phyloP scores from a whole-genome alignment of 1,139 yeast genomes.

The Hemisphaericaspora xylofermentans region DNA sequence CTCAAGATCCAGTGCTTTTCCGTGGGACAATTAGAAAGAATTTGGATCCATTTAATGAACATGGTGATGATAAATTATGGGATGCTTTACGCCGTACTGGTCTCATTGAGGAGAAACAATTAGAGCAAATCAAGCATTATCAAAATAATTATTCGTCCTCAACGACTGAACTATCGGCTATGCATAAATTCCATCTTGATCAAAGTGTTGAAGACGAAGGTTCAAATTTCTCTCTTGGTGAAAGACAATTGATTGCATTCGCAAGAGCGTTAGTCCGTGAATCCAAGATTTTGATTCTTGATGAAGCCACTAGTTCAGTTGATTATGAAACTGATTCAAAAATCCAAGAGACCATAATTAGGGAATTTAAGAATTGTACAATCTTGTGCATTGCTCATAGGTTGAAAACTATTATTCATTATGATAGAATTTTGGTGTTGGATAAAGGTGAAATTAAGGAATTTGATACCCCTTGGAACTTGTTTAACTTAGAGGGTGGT shows the following conservation, averaged over 20 bases:
- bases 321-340: slow-evolving; percentile 46
- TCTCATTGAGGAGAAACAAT: slow-evolving; percentile 23
- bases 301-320: slow-evolving; percentile 45
- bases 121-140: slow-evolving; percentile 18
- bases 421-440: slow-evolving; percentile 38
- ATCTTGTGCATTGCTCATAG: slow-evolving; percentile 45
- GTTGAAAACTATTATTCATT: slow-evolving; percentile 37
- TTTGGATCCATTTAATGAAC: slow-evolving; percentile 61
- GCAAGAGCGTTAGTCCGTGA: slow-evolving; percentile 43
- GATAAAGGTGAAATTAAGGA: slow-evolving; percentile 58
- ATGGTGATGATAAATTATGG: slow-evolving; percentile 34
- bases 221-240: slow-evolving; percentile 40
- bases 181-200: slow-evolving; percentile 42
- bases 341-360: slow-evolving; percentile 35
- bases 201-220: slow-evolving; percentile 43
- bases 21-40: slow-evolving; percentile 79
- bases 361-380: slow-evolving; percentile 37
- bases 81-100: slow-evolving; percentile 36
- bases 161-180: slow-evolving; percentile 6
- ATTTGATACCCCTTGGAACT: slow-evolving; percentile 51
- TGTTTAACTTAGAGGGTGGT: slow-evolving; percentile 20
- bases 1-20: slow-evolving; percentile 91
- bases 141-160: slow-evolving; percentile 12
- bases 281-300: slow-evolving; percentile 37
- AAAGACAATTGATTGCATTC: slow-evolving; percentile 41